A percentile compares a stretch with the other conserved stretches of the same genome.
Conservation (phyloP, 2,329 filamentous ascomycete genomes). For the Ceratocystis albifundus region DNA sequence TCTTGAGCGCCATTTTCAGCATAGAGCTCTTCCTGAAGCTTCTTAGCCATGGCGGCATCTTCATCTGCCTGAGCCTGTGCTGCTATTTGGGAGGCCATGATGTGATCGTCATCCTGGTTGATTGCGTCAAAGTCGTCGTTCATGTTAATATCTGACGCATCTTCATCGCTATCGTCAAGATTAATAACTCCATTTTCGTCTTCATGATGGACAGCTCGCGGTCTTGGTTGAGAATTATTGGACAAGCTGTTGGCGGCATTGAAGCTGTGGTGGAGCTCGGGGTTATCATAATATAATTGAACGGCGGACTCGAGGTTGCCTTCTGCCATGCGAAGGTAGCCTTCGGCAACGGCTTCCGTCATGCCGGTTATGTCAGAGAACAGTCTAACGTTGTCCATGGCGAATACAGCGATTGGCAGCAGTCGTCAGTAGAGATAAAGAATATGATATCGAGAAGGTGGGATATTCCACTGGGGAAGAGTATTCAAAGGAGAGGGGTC, state of each 20-base stretch:
- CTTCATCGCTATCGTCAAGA: slow-evolving; percentile 43
- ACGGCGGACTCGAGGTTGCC: slow-evolving; percentile 76
- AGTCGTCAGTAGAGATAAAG: neutral
- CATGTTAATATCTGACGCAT: neutral
- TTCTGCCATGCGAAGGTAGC: slow-evolving; percentile 76
- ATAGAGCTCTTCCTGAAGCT: slow-evolving; percentile 87
- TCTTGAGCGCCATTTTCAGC: slow-evolving; percentile 36
- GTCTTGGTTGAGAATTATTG: slow-evolving; percentile 27
- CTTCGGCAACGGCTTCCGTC: slow-evolving; percentile 59
- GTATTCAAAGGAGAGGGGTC: neutral
- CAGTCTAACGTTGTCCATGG: slow-evolving; percentile 59
- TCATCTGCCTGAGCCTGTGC: slow-evolving; percentile 58
- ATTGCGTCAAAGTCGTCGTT: slow-evolving; percentile 29
- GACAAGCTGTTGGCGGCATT: slow-evolving; percentile 31
- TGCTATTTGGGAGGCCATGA: slow-evolving; percentile 34
- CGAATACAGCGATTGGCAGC: neutral
- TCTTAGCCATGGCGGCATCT: slow-evolving; percentile 84
- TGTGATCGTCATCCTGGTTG: slow-evolving; percentile 31
- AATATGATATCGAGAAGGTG: neutral
- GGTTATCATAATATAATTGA: slow-evolving; percentile 80
- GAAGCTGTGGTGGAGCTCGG: slow-evolving; percentile 51
- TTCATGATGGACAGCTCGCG: slow-evolving; percentile 27
- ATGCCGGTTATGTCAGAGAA: slow-evolving; percentile 76
- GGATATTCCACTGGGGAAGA: neutral
- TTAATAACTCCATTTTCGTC: slow-evolving; percentile 44